Evolutionary conservation across 495 filamentous ascomycete species (phyloP).

Genomic region (Penicillium bialowiezense): DNA sequence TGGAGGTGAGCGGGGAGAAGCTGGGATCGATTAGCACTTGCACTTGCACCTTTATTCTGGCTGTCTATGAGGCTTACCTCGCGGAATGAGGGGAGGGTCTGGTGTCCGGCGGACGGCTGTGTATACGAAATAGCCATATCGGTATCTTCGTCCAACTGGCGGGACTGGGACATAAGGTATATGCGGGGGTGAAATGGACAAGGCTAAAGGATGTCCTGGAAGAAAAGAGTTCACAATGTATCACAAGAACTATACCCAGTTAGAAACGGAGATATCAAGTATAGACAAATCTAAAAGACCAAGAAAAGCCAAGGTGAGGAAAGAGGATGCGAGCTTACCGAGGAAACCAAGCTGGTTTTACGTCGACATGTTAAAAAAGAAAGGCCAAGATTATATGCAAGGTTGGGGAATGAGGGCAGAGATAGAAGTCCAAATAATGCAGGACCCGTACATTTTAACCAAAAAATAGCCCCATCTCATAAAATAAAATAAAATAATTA

Average conservation of each 20-base stretch:
- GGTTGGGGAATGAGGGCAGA: conserved; percentile 25
- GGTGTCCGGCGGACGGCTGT: conserved; percentile 34
- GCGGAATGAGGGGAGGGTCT: conserved; percentile 45
- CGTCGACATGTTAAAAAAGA: conserved; percentile 21
- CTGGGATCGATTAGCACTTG: conserved; percentile 14
- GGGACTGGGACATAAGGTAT: conserved; percentile 38
- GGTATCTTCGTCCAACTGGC: conserved; percentile 36
- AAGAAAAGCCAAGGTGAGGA: not conserved
- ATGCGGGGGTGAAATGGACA: not conserved
- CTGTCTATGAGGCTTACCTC: conserved; percentile 30
- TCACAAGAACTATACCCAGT: conserved; percentile 2
- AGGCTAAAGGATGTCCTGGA: not conserved
- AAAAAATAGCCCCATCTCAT: conserved; percentile 10
- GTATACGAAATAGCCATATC: conserved; percentile 47
- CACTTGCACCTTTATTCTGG: not conserved
- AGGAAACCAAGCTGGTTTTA: conserved; percentile 23
- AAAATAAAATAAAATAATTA: conserved; percentile 15
- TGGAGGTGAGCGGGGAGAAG: conserved; percentile 46
- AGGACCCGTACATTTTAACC: conserved; percentile 27
- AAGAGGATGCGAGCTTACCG: conserved; percentile 13
- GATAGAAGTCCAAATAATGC: conserved; percentile 27
- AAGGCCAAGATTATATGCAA: conserved; percentile 30
- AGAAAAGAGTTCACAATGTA: not conserved
- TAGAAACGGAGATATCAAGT: not conserved
- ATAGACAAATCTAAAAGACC: not conserved